Percentiles rank a stretch among this genome's conserved stretches.
phyloP scores from a whole-genome alignment of 208 protist genomes.

The Balamuthia mandrillaris region DNA sequence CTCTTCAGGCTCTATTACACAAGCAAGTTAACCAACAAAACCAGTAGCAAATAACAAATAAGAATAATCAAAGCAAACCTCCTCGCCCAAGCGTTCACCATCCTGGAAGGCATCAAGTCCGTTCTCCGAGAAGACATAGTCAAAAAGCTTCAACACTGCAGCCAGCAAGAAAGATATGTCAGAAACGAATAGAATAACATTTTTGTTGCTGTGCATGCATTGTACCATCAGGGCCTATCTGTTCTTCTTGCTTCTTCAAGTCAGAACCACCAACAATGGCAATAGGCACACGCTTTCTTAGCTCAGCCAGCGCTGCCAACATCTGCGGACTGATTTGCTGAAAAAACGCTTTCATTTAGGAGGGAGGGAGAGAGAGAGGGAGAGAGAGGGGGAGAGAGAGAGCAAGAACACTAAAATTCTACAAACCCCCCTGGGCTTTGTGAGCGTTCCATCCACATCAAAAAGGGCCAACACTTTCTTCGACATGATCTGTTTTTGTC shows the following conservation, averaged over 20 bases:
- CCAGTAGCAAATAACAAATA: neutral
- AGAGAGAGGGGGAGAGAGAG: neutral
- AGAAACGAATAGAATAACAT: neutral
- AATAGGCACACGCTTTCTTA: slow-evolving; percentile 83
- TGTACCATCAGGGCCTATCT: slow-evolving; percentile 84
- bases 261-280: slow-evolving; percentile 98
- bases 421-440: slow-evolving; percentile 41
- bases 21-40: neutral
- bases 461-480: slow-evolving; percentile 85
- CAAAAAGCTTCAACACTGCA: slow-evolving; percentile 81
- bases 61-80: slow-evolving; percentile 71
- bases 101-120: slow-evolving; percentile 89
- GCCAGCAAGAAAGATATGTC: too few species aligned
- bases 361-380: neutral
- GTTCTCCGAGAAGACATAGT: slow-evolving; percentile 98
- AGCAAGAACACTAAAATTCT: neutral
- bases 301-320: slow-evolving; percentile 76
- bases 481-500: too few species aligned
- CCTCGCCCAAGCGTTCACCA: slow-evolving; percentile 54
- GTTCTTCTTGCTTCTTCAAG: slow-evolving; percentile 94
- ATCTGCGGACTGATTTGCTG: slow-evolving; percentile 55
- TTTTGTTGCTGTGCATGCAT: neutral
- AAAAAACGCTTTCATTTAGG: too few species aligned
- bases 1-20: slow-evolving; percentile 85
- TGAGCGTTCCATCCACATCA: slow-evolving; percentile 90